Base-by-base conservation (phyloP, 768 basidiomycete genomes). In the Suillus plorans region DNA sequence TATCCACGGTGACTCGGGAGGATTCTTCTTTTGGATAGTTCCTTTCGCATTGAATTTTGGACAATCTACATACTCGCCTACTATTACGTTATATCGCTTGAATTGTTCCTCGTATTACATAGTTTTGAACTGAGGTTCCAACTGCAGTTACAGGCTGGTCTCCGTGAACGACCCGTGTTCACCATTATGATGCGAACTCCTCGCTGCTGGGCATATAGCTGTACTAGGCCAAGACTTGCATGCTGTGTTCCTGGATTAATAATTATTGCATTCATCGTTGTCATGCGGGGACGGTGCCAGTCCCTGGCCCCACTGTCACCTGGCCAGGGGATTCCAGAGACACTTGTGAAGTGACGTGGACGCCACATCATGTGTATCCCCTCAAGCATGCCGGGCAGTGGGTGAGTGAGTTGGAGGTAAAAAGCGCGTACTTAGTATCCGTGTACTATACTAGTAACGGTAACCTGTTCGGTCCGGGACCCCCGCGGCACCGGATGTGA, bases 1-100 rank as follows among this genome's bases (percentile, higher is more conserved):
- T 60, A 62, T 60, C 61, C 14, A 62, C 61, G 9, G 34, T 62
- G 53, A 39, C 53, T 37, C 49, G 22, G 22, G 56, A 59, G 18
- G 58, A 59, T 13, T 42, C 58, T 59, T 42, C 58, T 31, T 44
- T 59, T 42, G 16, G 28, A 44, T 59, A 59, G 58, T 59, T 59
- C 2, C 12, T 59, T 44, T 25, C 6, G 36, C 56, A 56, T 36
- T 14, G 57, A 41, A 58, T n/a, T 39, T 41, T 41, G 57, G 34
- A 58, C 37, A 39, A 58, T 41, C 58, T 59, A 36, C 53, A 55
- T 36, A 59, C 25, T 42, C 5, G 25, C 57, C 39, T 58, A 41
- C 41, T 41, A 25, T 18, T 59, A 59, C 28, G 28, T 42, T 59
- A 59, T 59, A 42, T 59, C 41, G 28, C 58, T 59, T 58, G n/a